Percentiles rank a stretch among this genome's conserved stretches.
Evolutionary conservation across 2,329 filamentous ascomycete genomes (phyloP).

Genomic region (Botryotinia convoluta): DNA sequence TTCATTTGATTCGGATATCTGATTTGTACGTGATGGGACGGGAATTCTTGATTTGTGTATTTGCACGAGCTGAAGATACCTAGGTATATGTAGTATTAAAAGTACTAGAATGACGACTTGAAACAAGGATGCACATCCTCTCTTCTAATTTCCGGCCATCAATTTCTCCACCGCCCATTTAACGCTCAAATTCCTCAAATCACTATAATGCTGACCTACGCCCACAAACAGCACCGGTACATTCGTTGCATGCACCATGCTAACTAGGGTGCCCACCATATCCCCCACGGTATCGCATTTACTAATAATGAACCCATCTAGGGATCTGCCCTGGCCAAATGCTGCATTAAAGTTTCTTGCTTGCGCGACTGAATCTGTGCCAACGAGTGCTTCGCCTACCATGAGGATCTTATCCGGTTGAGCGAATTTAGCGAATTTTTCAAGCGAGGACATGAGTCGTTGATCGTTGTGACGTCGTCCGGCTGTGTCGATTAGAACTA

Average conservation of each 20-base stretch:
- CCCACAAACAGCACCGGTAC: slow-evolving; percentile 94
- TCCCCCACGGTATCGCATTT: slow-evolving; percentile 99
- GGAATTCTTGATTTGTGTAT: neutral
- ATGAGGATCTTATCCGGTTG: slow-evolving; percentile 98
- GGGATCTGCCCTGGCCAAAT: slow-evolving; percentile 74
- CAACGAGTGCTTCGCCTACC: slow-evolving; percentile 87
- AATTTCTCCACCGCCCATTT: slow-evolving; percentile 68
- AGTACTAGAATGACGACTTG: neutral
- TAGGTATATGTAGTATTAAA: neutral
- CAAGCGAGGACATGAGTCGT: slow-evolving; percentile 90
- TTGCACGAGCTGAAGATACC: neutral
- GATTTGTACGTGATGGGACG: neutral
- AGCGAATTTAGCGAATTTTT: slow-evolving; percentile 96
- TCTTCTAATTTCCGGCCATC: slow-evolving; percentile 41
- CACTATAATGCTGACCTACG: slow-evolving; percentile 67
- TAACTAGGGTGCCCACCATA: slow-evolving; percentile 85
- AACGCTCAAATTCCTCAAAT: slow-evolving; percentile 66
- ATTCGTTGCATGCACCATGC: slow-evolving; percentile 94
- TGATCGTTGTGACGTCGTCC: slow-evolving; percentile 94
- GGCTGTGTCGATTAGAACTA: slow-evolving; percentile 95
- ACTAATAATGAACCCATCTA: slow-evolving; percentile 97
- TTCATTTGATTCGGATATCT: neutral
- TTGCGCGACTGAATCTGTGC: slow-evolving; percentile 92
- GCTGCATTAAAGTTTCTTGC: slow-evolving; percentile 94
- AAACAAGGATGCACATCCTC: no score